Evolutionary conservation across 75 land plant genomes (phyloP), one percentile per base, ranked within the genome.

Genomic region (Selaginella moellendorffii): DNA sequence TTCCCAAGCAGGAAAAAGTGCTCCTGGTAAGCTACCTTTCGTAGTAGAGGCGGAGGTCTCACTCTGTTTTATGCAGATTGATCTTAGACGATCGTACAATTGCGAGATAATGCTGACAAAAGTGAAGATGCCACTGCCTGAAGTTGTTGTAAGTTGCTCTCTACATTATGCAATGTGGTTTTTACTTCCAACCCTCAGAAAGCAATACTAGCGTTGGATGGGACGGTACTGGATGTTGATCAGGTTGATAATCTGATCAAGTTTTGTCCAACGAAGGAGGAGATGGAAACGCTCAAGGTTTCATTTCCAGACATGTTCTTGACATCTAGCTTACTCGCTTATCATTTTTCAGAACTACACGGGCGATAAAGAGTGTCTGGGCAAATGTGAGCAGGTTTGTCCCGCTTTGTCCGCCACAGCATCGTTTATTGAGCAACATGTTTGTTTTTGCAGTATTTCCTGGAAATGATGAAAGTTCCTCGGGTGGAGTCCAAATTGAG

Each of bases 71-170:
- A 63, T 79, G 76, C 80, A 93, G 98, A 77, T 93, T 73, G 98
- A 93, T 36, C 73, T 89, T 24, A 69, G 90, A 68, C 76, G 96
- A 68, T 96, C 98, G 22, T 72, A 85, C 71, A 89, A 83, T 56
- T 89, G 96, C 79, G 96, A 82, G 76, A 93, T 93, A 29, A 85
- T 93, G 98, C 87, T 93, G 17, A 72, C 96, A 31, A 88, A 89
- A 65, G 87, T 93, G 19, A 93, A 93, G 69, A 79, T 93, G 64
- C 96, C 98, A 27, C 66, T 89, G 72, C 71, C 90, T 54, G 98
- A 86, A 69, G 77, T 93, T 68, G 70, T 82, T 84, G 98, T 93
- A 80, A 68, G 82, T 71, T 36, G 46, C 46, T 36, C 5, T 5
- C 14, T 36, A 36, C 46, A 36, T 36, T 5, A 14, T 5, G 10